Base-by-base conservation (phyloP, 2,329 filamentous ascomycete species). In the Ophiosphaerella herpotricha region DNA sequence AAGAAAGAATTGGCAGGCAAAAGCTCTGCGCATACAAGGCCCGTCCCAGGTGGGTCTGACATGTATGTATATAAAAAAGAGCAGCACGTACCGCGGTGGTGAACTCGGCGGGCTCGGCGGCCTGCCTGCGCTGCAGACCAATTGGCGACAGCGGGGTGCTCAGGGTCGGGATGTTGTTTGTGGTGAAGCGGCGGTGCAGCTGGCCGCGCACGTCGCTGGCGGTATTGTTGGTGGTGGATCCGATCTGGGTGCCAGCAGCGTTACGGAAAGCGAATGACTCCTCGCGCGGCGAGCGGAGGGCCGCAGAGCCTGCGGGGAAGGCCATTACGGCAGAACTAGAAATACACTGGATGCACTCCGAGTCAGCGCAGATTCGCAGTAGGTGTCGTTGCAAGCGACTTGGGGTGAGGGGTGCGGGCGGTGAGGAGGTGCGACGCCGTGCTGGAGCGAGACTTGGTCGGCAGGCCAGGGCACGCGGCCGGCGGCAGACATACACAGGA, bases 151-250 rank as follows among this genome's bases (percentile, higher is more conserved):
- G 77, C 54, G 84, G 82, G 71, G 88, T 90, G 74, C 89, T 88
- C 75, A 93, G 53, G 79, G 82, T 91, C 83, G 75, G 90, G 82
- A 77, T 90, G 86, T 77, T 96, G 66, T 80, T 95, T 50, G 92
- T 94, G 57, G 93, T 97, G 77, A 97, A 97, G 70, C 93, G 88
- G 68, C 93, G 87, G 75, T 92, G 90, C 71, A 97, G 81, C 64
- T 86, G 86, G 57, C 85, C 84, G 74, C 92, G 86, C 60, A 83
- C 83, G 70, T 96, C 90, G 73, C 85, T 82, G 57, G 82, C 18
- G 18, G 18, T 21, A 21, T 21, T 21, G 18, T 4, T 21, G 18
- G 18, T 21, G 18, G 18, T 73, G 54, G 79, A 73, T 41, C 77
- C 80, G 72, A 86, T 80, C 68, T 85, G 84, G 68, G 78, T 80